phyloP scores from a whole-genome alignment of 2,329 filamentous ascomycete genomes.

The Monosporascus sp. region DNA sequence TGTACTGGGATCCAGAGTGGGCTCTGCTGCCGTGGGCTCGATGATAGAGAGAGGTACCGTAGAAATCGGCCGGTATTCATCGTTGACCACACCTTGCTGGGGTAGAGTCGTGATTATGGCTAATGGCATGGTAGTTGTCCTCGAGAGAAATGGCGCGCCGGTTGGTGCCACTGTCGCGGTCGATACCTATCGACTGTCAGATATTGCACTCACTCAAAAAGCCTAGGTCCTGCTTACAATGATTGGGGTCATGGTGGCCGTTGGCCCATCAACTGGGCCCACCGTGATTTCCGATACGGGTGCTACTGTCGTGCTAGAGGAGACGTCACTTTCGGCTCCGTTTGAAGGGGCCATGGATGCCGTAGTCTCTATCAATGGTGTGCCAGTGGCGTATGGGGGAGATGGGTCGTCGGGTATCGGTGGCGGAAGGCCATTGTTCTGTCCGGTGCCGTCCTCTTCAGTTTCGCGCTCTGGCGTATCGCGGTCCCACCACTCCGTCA shows the following conservation, averaged over 20 bases:
- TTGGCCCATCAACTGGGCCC: neutral
- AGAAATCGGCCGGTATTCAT: neutral
- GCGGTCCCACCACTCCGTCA: neutral
- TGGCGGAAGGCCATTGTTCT: neutral
- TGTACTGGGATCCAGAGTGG: neutral
- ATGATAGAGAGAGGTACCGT: neutral
- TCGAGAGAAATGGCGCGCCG: neutral
- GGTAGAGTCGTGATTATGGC: neutral
- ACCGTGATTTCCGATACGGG: neutral
- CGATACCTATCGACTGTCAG: neutral
- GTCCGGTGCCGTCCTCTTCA: neutral
- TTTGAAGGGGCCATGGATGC: neutral
- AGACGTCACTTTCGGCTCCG: too few relatives aligned
- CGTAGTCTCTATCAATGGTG: neutral
- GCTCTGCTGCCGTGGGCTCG: neutral
- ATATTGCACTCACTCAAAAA: too few relatives aligned
- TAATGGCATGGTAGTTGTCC: neutral
- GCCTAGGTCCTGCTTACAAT: neutral
- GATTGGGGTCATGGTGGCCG: neutral
- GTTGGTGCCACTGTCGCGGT: neutral
- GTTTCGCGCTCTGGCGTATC: neutral
- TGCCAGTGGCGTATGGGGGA: neutral
- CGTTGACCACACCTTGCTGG: neutral
- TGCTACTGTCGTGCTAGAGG: neutral
- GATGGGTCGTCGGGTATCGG: neutral